These are phyloP conservation scores for Microstegium vimineum DNA, from an alignment of 176 grass and related monocot genomes.

Conservation along the genomic window DNA sequence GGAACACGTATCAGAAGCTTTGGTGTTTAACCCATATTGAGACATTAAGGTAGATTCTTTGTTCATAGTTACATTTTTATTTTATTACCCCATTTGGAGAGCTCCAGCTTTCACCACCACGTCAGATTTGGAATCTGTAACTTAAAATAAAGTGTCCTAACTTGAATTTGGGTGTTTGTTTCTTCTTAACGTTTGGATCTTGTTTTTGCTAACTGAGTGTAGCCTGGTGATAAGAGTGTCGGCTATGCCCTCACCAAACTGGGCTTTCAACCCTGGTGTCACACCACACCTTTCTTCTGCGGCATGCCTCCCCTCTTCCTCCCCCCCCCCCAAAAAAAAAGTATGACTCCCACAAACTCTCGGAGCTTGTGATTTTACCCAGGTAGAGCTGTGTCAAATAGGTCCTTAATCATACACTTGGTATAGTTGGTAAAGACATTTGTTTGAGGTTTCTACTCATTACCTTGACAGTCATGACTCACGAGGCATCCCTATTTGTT, in stretches of 20 bases:
- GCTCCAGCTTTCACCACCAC: neutral
- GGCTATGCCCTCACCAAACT: neutral
- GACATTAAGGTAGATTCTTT: slow-evolving; percentile 70
- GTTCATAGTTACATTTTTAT: neutral
- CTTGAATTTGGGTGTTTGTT: neutral
- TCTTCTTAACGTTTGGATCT: neutral
- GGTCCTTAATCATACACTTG: neutral
- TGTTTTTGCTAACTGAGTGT: neutral
- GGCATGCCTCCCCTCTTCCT: neutral
- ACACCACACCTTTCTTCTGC: neutral
- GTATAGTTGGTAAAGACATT: neutral
- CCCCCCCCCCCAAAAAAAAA: too few species aligned
- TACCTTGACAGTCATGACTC: neutral
- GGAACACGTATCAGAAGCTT: slow-evolving; percentile 70
- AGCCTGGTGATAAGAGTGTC: too few species aligned
- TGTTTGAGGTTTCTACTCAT: neutral
- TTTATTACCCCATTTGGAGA: neutral
- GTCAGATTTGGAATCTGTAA: neutral
- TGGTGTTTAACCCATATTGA: slow-evolving; percentile 98
- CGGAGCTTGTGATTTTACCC: neutral
- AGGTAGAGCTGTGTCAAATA: too few species aligned
- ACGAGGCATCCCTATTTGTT: neutral
- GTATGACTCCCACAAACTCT: neutral
- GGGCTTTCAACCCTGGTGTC: neutral
- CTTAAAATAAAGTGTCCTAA: neutral